Percentiles rank a stretch among this genome's conserved stretches.
These are phyloP conservation scores for Fusarium palustre DNA, from an alignment of 2,329 filamentous ascomycete species.

Conservation along the genomic window DNA sequence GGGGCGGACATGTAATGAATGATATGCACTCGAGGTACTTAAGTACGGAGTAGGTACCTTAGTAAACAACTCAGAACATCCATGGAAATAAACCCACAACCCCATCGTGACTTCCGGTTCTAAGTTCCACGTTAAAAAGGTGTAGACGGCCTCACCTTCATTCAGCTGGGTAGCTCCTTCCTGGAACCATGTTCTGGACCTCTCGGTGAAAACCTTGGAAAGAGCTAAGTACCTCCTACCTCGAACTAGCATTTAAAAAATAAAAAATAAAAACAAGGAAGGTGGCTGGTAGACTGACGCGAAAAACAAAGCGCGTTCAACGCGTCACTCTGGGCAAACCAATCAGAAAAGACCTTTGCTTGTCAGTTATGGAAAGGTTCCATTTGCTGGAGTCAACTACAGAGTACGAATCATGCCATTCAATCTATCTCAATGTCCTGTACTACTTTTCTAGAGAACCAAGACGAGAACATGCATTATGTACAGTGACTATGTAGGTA, in stretches of 20 bases:
- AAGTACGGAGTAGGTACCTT: too few species aligned
- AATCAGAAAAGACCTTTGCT: conserved; percentile 5
- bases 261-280: conserved; percentile 10
- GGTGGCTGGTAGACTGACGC: conserved; percentile 16
- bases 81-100: conserved; percentile 2
- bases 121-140: background rate
- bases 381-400: background rate
- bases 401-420: conserved; percentile 25
- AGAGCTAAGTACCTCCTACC: background rate
- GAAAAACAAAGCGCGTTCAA: conserved; percentile 27
- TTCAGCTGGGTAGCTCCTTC: conserved; percentile 10
- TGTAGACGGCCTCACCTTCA: conserved; percentile 15
- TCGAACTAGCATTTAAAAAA: background rate
- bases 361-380: background rate
- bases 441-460: background rate
- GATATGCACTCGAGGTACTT: too few species aligned
- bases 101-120: background rate
- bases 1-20: background rate
- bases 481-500: background rate
- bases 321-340: conserved; percentile 22
- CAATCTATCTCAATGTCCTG: conserved; percentile 3
- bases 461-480: background rate
- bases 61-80: conserved; percentile 29
- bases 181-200: background rate
- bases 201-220: conserved; percentile 5